Evolutionary conservation across 176 grass and related monocot species (phyloP).

Genomic region (Cenchrus purpureus): DNA sequence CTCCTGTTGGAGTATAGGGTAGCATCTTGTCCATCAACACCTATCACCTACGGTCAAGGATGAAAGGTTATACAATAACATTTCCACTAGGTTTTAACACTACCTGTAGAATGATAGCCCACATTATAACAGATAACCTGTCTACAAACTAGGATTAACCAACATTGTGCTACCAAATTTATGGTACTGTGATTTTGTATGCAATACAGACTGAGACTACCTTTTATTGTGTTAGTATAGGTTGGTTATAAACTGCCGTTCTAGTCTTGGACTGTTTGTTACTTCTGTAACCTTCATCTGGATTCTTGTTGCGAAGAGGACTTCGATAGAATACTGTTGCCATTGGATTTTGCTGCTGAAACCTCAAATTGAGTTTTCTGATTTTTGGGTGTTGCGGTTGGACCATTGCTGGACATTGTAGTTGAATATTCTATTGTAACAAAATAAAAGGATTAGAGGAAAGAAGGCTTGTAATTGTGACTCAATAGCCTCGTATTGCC

Average conservation of each 20-base stretch:
- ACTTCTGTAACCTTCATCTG: neutral
- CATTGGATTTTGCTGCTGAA: neutral
- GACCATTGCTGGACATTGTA: neutral
- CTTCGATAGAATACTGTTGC: neutral
- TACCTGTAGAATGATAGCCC: neutral
- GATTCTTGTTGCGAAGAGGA: neutral
- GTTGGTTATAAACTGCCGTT: neutral
- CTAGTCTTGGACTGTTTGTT: neutral
- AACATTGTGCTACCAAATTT: neutral
- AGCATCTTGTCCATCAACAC: neutral
- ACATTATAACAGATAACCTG: neutral
- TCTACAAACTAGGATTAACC: slow-evolving; percentile 7
- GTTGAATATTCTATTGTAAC: neutral
- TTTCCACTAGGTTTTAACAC: neutral
- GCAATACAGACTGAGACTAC: too few species aligned
- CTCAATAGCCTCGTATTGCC: neutral
- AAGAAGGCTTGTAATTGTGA: neutral
- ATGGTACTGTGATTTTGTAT: too few species aligned
- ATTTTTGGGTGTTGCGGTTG: neutral
- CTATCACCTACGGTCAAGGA: slow-evolving; percentile 34
- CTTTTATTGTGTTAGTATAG: too few species aligned
- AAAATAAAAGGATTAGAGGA: too few species aligned
- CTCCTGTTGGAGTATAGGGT: slow-evolving; percentile 54
- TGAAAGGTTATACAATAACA: neutral
- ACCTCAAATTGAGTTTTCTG: neutral